phyloP scores from a whole-genome alignment of 2,329 filamentous ascomycete genomes.

The Podosphaera fusca region DNA sequence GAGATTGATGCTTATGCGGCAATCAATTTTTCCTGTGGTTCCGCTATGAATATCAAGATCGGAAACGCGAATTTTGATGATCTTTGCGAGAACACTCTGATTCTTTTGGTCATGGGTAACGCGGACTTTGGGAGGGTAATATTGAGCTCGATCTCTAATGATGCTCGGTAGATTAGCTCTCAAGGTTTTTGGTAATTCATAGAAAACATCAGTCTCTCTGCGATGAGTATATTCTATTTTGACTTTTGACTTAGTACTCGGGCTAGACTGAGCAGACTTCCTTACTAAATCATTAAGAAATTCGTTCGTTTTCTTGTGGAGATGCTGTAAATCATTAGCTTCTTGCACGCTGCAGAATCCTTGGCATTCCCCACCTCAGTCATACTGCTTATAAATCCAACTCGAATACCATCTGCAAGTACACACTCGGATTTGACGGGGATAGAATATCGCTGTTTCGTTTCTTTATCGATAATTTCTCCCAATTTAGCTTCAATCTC shows the following conservation, averaged over 20 bases:
- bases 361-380: conserved; percentile 40
- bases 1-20: conserved; percentile 79
- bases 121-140: conserved; percentile 38
- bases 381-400: conserved; percentile 73
- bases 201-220: conserved; percentile 65
- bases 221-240: conserved; percentile 62
- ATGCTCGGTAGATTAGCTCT: conserved; percentile 38
- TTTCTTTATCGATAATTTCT: conserved; percentile 50
- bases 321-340: conserved; percentile 26
- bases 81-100: conserved; percentile 48
- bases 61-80: conserved; percentile 73
- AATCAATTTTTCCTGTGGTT: conserved; percentile 50
- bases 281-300: conserved; percentile 53
- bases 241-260: conserved; percentile 24
- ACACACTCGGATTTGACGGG: conserved; percentile 49
- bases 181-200: conserved; percentile 40
- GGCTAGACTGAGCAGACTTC: conserved; percentile 31
- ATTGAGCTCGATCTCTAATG: conserved; percentile 34
- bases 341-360: background rate
- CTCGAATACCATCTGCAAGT: conserved; percentile 33
- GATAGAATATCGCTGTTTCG: conserved; percentile 42
- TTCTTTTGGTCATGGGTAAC: conserved; percentile 58
- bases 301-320: conserved; percentile 66
- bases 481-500: conserved; percentile 93
- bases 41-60: conserved; percentile 80